These are phyloP conservation scores for Dentipellis fragilis DNA, from an alignment of 768 basidiomycete genomes.

Conservation along the genomic window DNA sequence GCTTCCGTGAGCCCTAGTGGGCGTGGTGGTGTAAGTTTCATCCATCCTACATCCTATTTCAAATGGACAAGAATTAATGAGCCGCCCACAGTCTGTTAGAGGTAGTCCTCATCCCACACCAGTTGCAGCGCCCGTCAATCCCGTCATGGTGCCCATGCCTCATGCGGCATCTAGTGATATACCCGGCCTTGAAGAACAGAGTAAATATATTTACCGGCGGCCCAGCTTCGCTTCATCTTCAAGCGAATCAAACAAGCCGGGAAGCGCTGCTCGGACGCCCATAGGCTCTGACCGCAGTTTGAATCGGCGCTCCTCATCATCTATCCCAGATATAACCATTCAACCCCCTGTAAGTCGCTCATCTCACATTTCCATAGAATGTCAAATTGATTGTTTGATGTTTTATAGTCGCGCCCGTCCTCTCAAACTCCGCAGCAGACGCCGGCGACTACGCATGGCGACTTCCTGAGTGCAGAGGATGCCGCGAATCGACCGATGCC, in stretches of 20 bases:
- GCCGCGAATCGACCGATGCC: conserved; percentile 3
- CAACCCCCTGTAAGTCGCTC: conserved; percentile 6
- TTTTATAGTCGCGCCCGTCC: conserved; percentile 9
- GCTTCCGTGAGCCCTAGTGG: conserved; percentile 1
- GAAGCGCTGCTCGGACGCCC: conserved; percentile 3
- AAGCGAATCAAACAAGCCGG: conserved; percentile 4
- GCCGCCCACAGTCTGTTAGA: neutral
- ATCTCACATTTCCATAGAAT: neutral
- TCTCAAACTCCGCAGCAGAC: conserved; percentile 13
- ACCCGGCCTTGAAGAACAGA: neutral
- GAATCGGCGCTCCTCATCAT: conserved; percentile 4
- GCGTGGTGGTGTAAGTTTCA: conserved; percentile 1
- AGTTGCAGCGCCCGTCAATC: neutral
- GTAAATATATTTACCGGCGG: conserved; percentile 6
- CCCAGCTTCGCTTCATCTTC: conserved; percentile 10
- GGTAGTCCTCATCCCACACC: neutral
- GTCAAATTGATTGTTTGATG: neutral
- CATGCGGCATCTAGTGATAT: neutral
- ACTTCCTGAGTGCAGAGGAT: conserved; percentile 10
- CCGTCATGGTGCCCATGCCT: conserved; percentile 1
- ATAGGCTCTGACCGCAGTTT: conserved; percentile 5
- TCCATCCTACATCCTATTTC: too few species aligned
- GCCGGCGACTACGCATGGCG: neutral
- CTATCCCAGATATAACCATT: conserved; percentile 6
- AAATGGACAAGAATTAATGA: too few species aligned